Base-by-base conservation (phyloP, 768 basidiomycete genomes). In the Cystobasidium ongulense region DNA sequence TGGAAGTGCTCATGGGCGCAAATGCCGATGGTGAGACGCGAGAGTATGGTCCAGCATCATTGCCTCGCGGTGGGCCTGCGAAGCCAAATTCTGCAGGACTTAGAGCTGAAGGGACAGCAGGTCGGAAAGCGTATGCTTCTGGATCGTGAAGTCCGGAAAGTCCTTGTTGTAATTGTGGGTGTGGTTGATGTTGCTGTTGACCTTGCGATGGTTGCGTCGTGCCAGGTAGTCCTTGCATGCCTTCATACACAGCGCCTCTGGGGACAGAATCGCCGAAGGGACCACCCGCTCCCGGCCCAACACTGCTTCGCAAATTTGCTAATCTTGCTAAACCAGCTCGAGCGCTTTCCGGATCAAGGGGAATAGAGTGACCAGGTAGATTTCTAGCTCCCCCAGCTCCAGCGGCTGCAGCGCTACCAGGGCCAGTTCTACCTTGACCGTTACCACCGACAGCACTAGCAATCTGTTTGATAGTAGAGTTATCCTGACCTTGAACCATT, bases 401-500 rank as follows among this genome's bases (percentile, higher is more conserved):
- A n/a, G 29, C 4, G 57, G 15, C 13, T 4, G 7, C 29, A 13
- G 11, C 27, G 29, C 57, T 35, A 29, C 57, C 36, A n/a, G n/a
- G n/a, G n/a, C n/a, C n/a, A n/a, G n/a, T n/a, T 38, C 63, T 64
- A 5, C 11, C 35, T 7, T 64, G 63, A 23, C 27, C 43, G n/a
- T 71, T 31, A 3, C 53, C 43, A 23, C 68, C 74, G 46, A 77
- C 78, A 10, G 78, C 78, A 11, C 53, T 76, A 29, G 77, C 78
- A 27, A 79, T 77, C 61, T 79, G 78, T 72, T 76, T 78, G 75
- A 78, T 78, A 23, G 73, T 78, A 59, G 77, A 75, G 66, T 73
- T 77, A 73, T 79, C 77, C 71, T 78, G 76, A 5, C 75, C 78
- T 61, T 78, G 77, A 1, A 79, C 78, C 77, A 79, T 79, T 29